Evolutionary conservation across 495 filamentous ascomycete species (phyloP).

Genomic region (Annulohypoxylon maeteangense): DNA sequence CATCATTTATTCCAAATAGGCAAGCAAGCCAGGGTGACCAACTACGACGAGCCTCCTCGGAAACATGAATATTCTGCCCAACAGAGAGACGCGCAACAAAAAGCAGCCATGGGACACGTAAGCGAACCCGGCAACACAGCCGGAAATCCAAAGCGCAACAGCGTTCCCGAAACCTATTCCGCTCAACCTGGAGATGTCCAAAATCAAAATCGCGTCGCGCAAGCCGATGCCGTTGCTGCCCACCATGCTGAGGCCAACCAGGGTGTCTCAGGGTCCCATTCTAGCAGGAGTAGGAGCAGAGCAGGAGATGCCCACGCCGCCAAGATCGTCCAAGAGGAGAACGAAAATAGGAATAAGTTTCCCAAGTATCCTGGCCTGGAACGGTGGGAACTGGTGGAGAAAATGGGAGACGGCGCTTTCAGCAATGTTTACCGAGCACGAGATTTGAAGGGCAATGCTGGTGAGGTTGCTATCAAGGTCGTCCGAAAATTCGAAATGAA

Average conservation of each 20-base stretch:
- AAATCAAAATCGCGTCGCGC: constrained; percentile 68
- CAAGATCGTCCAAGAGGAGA: constrained; percentile 90
- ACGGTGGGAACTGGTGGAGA: constrained; percentile 88
- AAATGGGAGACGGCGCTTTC: constrained; percentile 99
- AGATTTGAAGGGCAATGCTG: constrained; percentile 73
- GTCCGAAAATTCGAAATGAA: constrained; percentile 99
- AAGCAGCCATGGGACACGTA: constrained; percentile 58
- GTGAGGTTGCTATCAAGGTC: constrained; percentile 96
- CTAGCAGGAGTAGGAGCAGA: constrained; percentile 56
- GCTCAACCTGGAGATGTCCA: constrained; percentile 65
- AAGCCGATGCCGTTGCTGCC: constrained; percentile 69
- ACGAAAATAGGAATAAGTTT: constrained; percentile 81
- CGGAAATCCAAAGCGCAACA: constrained; percentile 53
- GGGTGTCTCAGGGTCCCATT: constrained; percentile 32
- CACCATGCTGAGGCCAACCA: constrained; percentile 58
- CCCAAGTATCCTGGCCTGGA: constrained; percentile 93
- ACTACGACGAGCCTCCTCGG: constrained; percentile 64
- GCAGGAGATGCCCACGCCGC: constrained; percentile 75
- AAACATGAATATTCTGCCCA: constrained; percentile 67
- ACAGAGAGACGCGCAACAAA: constrained; percentile 52
- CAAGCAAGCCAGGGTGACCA: constrained; percentile 85
- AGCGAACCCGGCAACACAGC: constrained; percentile 59
- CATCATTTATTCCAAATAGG: constrained; percentile 51
- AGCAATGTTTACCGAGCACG: constrained; percentile 95
- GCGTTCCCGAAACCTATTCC: constrained; percentile 63